Base-by-base conservation (phyloP, 75 land plant species). In the Chamaecyparis obtusa region DNA sequence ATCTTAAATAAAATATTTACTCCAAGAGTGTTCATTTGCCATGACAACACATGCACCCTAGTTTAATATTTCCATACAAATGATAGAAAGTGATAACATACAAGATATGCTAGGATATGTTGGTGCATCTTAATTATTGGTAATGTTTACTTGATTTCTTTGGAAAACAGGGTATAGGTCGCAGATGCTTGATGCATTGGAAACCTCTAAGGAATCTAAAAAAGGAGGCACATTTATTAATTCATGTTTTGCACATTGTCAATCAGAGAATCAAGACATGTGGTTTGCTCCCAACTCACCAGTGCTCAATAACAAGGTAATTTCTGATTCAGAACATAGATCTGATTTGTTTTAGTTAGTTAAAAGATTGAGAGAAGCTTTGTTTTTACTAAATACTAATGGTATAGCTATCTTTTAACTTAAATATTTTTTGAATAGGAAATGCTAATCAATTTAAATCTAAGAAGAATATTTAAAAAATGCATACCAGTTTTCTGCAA, bases 241-340 rank as follows among this genome's bases (percentile, higher is more conserved):
- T 84, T 93, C 94, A 33, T 93, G 94, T 72, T 93, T 93, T 67
- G 84, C 91, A 83, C 94, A 93, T 86, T 93, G 94, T 54, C 94
- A 93, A 78, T 43, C 93, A 6, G 94, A 91, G 90, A 30, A 2
- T 83, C 93, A 88, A 35, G 88, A 90, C 33, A 90, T 90, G 35
- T 93, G 93, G 94, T 91, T 87, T 88, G 83, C 89, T 27, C 41
- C 84, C 81, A 35, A 90, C 60, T 90, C 94, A 88, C 88, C 91
- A 5, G 32, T 11, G 15, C 32, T 93, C 37, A 85, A 72, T 3
- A 88, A 87, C 69, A 90, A 91, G 94, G 94, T 90, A 87, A 43
- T 33, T 79, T 54, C 41, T 51, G n/a, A 37, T 32, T 55, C 9
- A 3, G 54, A 15, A 83, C 55, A 46, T 37, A 7, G 24, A 78